Base-by-base conservation (phyloP, 2,329 filamentous ascomycete species). In the Chrysosporium queenslandicum region DNA sequence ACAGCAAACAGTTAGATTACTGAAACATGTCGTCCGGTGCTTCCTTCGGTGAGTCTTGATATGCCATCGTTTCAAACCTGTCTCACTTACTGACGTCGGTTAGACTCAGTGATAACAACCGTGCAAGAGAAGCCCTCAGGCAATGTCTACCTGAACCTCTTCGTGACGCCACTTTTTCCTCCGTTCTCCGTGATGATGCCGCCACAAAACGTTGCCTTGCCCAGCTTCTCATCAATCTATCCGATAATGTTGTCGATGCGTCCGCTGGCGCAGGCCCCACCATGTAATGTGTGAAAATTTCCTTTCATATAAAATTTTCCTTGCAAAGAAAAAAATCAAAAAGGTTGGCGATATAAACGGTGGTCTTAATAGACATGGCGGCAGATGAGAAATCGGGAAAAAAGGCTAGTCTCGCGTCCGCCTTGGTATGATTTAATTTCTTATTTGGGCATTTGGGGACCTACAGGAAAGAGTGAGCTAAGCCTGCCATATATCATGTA, bases 81-180 rank as follows among this genome's bases (percentile, higher is more conserved):
- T 14, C 32, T 12, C 25, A 37, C 43, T 40, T 40, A 21, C 46
- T 56, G 34, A 53, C 51, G 16, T 46, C 29, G 23, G 11, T 36
- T 53, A 95, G 89, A 55, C 77, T 98, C 43, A 96, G 89, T 63
- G 92, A 98, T 67, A 98, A 98, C 64, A 91, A 91, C 55, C 85
- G 92, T 55, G 92, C 92, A 53, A 86, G 92, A 29, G 92, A 98
- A 69, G 92, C 92, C 42, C 79, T 98, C 20, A 82, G 92, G 39
- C 92, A 98, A 70, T 98, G 92, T 65, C 83, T 98, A 11, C 92
- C 92, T 0, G 92, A 98, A 64, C 92, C 92, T n/a, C 82, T 98
- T n/a, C 86, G 92, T 45, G 92, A 98, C 67, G 90, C 91, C 6
- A 98, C 92, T 1, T 98, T 98, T 68, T 94, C 89, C 7, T 91